Base-by-base conservation (phyloP, 139 green algal genomes). In the Closterium sp. region DNA sequence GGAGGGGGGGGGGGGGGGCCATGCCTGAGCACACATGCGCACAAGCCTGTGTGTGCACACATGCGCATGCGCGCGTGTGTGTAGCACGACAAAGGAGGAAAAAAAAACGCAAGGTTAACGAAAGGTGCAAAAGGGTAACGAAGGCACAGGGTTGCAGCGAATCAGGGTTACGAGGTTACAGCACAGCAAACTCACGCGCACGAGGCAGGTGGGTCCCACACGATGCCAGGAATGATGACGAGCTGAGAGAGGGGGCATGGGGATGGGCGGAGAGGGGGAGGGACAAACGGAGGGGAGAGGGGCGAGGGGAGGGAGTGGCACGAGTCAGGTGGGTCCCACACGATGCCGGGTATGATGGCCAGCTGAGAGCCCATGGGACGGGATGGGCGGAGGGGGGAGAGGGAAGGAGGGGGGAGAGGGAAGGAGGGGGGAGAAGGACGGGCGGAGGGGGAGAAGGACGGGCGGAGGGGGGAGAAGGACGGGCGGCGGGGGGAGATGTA, bases 131-230 rank as follows among this genome's bases (percentile, higher is more conserved):
- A n/a, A n/a, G n/a, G n/a, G n/a, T n/a, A n/a, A n/a, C n/a, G n/a
- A n/a, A n/a, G 45, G 1, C 99, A 97, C 10, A 96, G 92, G 0
- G 96, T 96, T 4, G 50, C 38, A 45, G 38, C 5, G 38, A 11
- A 38, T 7, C 32, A 38, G 4, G 4, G 4, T 38, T 38, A 38
- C 32, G 4, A 2, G 32, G 4, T 45, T 45, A 45, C 38, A 45
- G 38, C 0, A 6, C 38, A 10, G 38, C 0, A 11, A 11, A 98
- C 98, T 98, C 97, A 99, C 9, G 98, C 98, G 89, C 97, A 99
- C 0, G 98, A 99, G 24, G 97, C 98, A 7, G 98, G 98, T 1
- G 96, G 95, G 93, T 99, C 97, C 98, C 98, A 99, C 7, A 98
- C 97, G 17, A 99, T 96, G 1, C 98, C 98, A 1, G 96, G 96